Conservation (phyloP, 2,329 filamentous ascomycete genomes). For the Rhytidhysteron rufulum region DNA sequence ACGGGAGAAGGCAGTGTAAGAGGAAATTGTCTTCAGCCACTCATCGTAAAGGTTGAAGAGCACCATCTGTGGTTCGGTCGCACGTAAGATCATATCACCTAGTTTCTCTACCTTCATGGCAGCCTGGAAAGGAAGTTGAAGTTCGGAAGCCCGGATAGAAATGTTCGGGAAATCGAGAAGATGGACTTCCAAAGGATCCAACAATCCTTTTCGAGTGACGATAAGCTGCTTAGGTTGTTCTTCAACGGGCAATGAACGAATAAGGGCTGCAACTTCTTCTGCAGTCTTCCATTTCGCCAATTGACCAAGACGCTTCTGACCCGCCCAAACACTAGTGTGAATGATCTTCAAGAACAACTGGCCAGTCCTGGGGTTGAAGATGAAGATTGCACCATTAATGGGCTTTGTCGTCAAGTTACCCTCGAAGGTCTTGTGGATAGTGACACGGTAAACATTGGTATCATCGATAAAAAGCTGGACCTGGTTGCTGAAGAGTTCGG, state of each 20-base stretch:
- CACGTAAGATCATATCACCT: constrained; percentile 96
- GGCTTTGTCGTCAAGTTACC: constrained; percentile 98
- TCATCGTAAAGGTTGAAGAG: constrained; percentile 98
- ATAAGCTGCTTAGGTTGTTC: constrained; percentile 99
- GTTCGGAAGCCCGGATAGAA: constrained; percentile 92
- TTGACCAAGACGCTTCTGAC: constrained; percentile 97
- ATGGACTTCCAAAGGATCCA: constrained; percentile 96
- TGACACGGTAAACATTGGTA: constrained; percentile 98
- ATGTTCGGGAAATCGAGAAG: constrained; percentile 98
- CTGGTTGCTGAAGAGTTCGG: constrained; percentile 97
- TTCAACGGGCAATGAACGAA: constrained; percentile 91
- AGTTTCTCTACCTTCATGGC: constrained; percentile 99
- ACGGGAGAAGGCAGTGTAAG: constrained; percentile 96
- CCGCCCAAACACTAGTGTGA: constrained; percentile 98
- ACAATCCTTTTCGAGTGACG: constrained; percentile 91
- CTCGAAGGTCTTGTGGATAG: constrained; percentile 99
- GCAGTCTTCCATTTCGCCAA: constrained; percentile 99
- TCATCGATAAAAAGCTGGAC: constrained; percentile 99
- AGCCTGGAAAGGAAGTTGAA: constrained; percentile 97
- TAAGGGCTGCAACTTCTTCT: constrained; percentile 97
- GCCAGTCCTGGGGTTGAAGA: constrained; percentile 98
- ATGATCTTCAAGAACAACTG: constrained; percentile 99
- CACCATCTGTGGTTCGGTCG: constrained; percentile 99
- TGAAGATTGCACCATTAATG: constrained; percentile 99
- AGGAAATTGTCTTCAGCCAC: constrained; percentile 97